phyloP scores from a whole-genome alignment of 208 protist species.

The Balamuthia mandrillaris region DNA sequence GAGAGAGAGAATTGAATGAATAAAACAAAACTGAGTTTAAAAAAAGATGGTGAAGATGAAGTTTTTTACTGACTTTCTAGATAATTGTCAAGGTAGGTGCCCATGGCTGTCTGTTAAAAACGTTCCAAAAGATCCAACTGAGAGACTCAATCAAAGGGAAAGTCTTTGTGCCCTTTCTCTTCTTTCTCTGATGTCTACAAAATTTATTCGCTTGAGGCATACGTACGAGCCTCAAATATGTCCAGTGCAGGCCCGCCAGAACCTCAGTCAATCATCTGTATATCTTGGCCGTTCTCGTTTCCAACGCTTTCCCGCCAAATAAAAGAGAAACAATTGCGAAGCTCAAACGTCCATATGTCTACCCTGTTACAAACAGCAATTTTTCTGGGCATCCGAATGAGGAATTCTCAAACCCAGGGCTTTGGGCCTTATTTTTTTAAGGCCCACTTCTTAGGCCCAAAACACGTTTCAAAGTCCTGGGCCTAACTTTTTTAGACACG shows the following conservation, averaged over 20 bases:
- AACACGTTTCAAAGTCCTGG: too few species aligned
- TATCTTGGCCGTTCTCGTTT: neutral
- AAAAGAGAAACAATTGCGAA: too few species aligned
- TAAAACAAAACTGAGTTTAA: neutral
- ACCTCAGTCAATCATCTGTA: neutral
- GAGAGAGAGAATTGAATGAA: neutral
- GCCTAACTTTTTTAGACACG: too few species aligned
- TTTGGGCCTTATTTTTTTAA: too few species aligned
- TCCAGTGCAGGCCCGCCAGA: neutral
- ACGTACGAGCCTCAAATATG: neutral
- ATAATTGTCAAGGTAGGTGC: constrained; percentile 61
- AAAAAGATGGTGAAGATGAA: neutral
- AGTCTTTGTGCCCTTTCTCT: neutral
- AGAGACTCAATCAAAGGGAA: too few species aligned
- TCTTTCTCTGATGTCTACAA: neutral
- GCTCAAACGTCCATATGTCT: too few species aligned
- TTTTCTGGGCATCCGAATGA: too few species aligned
- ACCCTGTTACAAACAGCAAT: too few species aligned
- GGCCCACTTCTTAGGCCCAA: too few species aligned
- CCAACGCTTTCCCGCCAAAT: too few species aligned
- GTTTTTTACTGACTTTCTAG: constrained; percentile 47
- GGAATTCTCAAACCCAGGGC: too few species aligned
- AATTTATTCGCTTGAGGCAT: neutral
- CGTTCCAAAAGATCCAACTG: too few species aligned
- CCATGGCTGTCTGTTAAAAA: constrained; percentile 22